These are phyloP conservation scores for Fusarium tricinctum DNA, from an alignment of 2,329 filamentous ascomycete genomes.

Conservation along the genomic window DNA sequence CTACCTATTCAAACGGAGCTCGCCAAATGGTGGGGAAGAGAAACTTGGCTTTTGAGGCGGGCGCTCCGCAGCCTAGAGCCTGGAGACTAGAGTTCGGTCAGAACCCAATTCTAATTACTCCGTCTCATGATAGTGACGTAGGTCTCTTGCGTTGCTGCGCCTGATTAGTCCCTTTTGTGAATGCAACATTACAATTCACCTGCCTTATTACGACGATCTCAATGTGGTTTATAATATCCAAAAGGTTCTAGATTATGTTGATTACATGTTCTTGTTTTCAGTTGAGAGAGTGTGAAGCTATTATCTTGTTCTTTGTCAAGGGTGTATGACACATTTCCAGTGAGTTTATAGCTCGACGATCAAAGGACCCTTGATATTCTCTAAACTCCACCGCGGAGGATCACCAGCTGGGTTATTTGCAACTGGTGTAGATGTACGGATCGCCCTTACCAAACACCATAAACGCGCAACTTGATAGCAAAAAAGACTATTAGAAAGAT, in stretches of 20 bases:
- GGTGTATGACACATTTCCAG: not conserved
- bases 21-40: slow-evolving; percentile 13
- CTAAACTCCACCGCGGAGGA: slow-evolving; percentile 34
- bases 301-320: not conserved
- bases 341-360: slow-evolving; percentile 10
- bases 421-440: not conserved
- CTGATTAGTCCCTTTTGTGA: slow-evolving; percentile 6
- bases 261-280: not conserved
- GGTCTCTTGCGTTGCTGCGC: not conserved
- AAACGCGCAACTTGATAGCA: not conserved
- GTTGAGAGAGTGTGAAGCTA: slow-evolving; percentile 11
- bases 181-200: slow-evolving; percentile 40
- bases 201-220: slow-evolving; percentile 15
- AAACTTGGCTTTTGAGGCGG: slow-evolving; percentile 35
- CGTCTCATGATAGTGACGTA: slow-evolving; percentile 36
- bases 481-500: not conserved
- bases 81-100: slow-evolving; percentile 23
- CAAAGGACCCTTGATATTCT: slow-evolving; percentile 16
- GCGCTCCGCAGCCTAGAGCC: slow-evolving; percentile 34
- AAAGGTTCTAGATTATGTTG: not conserved
- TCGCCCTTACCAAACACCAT: slow-evolving; percentile 15
- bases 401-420: slow-evolving; percentile 35
- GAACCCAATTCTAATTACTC: slow-evolving; percentile 39
- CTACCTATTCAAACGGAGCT: slow-evolving; percentile 6
- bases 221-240: not conserved